Evolutionary conservation across 106 monocot species (phyloP).

Genomic region (Dendrobium officinale): DNA sequence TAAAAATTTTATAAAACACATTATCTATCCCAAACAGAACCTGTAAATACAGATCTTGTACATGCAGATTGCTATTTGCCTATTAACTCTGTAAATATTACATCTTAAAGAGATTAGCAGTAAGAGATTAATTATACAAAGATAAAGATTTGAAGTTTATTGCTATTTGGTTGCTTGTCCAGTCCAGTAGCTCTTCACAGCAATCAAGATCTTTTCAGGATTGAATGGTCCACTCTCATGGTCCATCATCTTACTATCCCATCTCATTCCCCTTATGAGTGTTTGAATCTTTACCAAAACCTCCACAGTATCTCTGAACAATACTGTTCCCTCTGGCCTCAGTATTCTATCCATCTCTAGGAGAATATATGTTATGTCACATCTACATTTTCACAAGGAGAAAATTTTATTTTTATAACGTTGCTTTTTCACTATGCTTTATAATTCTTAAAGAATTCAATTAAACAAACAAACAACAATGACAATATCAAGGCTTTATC

Average conservation of each 20-base stretch:
- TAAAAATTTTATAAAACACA: too few relatives aligned
- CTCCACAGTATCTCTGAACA: conserved; percentile 48
- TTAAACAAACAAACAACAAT: too few relatives aligned
- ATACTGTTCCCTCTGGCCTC: conserved; percentile 45
- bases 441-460: neutral
- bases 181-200: conserved; percentile 56
- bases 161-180: conserved; percentile 16
- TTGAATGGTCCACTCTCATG: conserved; percentile 57
- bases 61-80: too few relatives aligned
- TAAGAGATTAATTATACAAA: neutral
- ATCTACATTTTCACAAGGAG: conserved; percentile 20
- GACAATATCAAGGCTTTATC: too few relatives aligned
- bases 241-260: conserved; percentile 40
- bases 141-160: neutral
- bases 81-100: neutral
- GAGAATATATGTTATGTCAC: conserved; percentile 46
- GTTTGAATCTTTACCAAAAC: conserved; percentile 38
- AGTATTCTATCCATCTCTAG: conserved; percentile 61
- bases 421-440: too few relatives aligned
- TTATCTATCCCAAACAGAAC: too few relatives aligned
- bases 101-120: neutral
- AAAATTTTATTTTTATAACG: neutral
- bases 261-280: conserved; percentile 42
- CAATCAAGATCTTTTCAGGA: conserved; percentile 50
- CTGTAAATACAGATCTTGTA: too few relatives aligned